Conservation (phyloP, 208 protist genomes). For the Trypanosomatidae sp. region DNA sequence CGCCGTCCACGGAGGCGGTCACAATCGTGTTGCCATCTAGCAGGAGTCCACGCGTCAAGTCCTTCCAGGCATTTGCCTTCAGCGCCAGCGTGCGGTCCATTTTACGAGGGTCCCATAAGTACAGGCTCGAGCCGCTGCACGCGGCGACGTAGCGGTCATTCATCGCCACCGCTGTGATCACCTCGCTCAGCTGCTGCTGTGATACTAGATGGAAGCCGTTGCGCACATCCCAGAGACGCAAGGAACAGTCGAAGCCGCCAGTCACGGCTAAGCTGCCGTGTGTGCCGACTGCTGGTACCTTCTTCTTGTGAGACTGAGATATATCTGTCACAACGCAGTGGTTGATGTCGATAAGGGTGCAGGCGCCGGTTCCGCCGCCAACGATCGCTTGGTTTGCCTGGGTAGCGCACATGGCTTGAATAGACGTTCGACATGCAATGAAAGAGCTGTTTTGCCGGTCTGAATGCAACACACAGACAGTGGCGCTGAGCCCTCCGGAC, state of each 20-base stretch:
- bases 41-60: conserved; percentile 82
- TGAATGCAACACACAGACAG: conserved; percentile 86
- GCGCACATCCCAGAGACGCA: conserved; percentile 84
- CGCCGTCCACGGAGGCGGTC: conserved; percentile 85
- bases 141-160: conserved; percentile 65
- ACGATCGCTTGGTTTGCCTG: conserved; percentile 70
- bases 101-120: conserved; percentile 84
- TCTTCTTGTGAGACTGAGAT: conserved; percentile 73
- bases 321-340: conserved; percentile 65
- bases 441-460: conserved; percentile 86
- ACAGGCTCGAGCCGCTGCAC: conserved; percentile 80
- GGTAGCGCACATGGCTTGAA: conserved; percentile 83
- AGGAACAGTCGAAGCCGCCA: conserved; percentile 79
- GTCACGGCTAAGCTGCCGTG: conserved; percentile 65
- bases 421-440: conserved; percentile 79
- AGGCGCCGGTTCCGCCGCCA: conserved; percentile 78
- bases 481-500: conserved; percentile 83
- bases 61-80: conserved; percentile 81
- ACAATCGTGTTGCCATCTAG: conserved; percentile 76
- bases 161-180: conserved; percentile 80
- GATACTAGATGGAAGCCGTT: conserved; percentile 59
- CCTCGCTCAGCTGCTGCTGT: conserved; percentile 58
- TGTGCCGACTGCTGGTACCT: conserved; percentile 83
- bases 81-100: conserved; percentile 51
- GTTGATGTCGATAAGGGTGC: conserved; percentile 74